Conservation (phyloP, 139 green algal genomes). For the Ettlia oleoabundans region DNA sequence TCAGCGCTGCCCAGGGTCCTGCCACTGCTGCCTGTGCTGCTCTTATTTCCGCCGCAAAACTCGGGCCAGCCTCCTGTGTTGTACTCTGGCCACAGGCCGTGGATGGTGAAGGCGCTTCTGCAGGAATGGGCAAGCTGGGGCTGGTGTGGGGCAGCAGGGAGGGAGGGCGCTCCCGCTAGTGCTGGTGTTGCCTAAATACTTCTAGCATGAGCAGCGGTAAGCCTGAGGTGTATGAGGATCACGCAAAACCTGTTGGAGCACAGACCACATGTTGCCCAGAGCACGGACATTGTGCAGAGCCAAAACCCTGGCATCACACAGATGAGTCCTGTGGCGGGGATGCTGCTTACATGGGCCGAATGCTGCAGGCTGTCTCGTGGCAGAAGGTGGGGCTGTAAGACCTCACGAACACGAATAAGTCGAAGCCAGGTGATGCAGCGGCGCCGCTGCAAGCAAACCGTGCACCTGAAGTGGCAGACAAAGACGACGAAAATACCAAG, state of each 20-base stretch:
- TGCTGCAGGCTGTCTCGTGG: background rate
- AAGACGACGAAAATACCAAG: too few species aligned
- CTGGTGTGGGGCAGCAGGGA: too few species aligned
- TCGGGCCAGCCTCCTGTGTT: conserved; percentile 66
- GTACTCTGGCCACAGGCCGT: conserved; percentile 81
- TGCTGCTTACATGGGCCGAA: background rate
- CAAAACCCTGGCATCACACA: too few species aligned
- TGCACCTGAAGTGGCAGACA: too few species aligned
- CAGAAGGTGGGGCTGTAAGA: conserved; percentile 36
- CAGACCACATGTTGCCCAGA: too few species aligned
- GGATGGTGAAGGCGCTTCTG: conserved; percentile 71
- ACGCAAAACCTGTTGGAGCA: too few species aligned
- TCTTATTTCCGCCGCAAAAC: conserved; percentile 29
- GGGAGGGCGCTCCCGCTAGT: too few species aligned
- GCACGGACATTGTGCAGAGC: too few species aligned
- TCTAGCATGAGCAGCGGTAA: background rate
- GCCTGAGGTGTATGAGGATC: too few species aligned
- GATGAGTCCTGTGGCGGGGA: background rate
- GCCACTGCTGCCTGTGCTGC: background rate
- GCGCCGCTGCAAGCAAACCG: too few species aligned
- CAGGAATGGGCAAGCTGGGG: background rate
- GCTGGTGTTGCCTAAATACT: too few species aligned
- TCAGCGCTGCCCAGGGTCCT: background rate
- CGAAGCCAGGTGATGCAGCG: too few species aligned
- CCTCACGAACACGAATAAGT: conserved; percentile 35